These are phyloP conservation scores for Hymenoscyphus fraxineus DNA, from an alignment of 2,329 filamentous ascomycete genomes.

Conservation along the genomic window DNA sequence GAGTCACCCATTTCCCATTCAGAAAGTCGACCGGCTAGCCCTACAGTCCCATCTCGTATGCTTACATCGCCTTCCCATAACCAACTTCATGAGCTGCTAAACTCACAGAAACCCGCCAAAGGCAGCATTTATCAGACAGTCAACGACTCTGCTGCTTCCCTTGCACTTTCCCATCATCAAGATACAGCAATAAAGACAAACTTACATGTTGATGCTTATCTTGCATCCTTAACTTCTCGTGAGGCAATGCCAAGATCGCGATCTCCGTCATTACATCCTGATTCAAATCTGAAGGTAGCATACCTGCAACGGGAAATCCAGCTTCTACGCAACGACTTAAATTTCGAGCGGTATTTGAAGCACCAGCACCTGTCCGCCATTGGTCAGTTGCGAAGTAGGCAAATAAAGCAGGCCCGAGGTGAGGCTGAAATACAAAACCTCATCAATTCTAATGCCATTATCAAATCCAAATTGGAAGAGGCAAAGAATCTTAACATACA, in stretches of 20 bases:
- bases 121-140: constrained; percentile 52
- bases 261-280: constrained; percentile 28
- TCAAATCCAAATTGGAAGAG: constrained; percentile 70
- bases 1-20: constrained; percentile 38
- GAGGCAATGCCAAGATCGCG: constrained; percentile 25
- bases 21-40: constrained; percentile 49
- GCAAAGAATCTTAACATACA: constrained; percentile 67
- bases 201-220: constrained; percentile 32
- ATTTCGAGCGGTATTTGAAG: constrained; percentile 80
- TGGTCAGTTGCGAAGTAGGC: constrained; percentile 69
- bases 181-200: constrained; percentile 3
- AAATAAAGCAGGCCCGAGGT: constrained; percentile 71
- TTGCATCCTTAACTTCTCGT: constrained; percentile 26
- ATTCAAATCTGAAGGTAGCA: constrained; percentile 38
- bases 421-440: constrained; percentile 81
- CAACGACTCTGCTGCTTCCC: constrained; percentile 53
- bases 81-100: constrained; percentile 57
- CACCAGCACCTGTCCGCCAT: constrained; percentile 80
- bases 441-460: constrained; percentile 68
- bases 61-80: constrained; percentile 47
- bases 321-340: constrained; percentile 72
- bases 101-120: constrained; percentile 56
- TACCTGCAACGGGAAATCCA: constrained; percentile 71
- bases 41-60: constrained; percentile 54
- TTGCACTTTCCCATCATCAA: constrained; percentile 27